phyloP scores from a whole-genome alignment of 257 asterid species.

The Petunia secreta region DNA sequence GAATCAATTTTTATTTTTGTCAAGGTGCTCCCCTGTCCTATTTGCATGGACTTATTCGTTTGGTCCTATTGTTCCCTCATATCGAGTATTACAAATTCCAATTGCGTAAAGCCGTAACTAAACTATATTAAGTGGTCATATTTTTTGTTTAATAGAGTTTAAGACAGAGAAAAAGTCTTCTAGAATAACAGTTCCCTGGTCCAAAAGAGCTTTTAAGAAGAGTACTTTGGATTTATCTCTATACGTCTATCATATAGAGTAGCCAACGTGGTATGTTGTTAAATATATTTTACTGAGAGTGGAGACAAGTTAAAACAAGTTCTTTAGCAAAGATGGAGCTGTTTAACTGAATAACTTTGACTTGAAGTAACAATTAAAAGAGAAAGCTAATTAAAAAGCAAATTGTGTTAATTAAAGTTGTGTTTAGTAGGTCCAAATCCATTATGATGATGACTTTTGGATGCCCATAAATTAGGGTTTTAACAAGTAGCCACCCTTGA shows the following conservation, averaged over 20 bases:
- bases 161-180: background rate
- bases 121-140: background rate
- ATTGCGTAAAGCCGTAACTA: background rate
- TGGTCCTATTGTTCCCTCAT: background rate
- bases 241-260: background rate
- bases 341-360: slow-evolving; percentile 58
- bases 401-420: slow-evolving; percentile 43
- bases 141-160: background rate
- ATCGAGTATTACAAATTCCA: background rate
- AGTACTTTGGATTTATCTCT: background rate
- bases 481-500: background rate
- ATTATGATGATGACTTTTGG: slow-evolving; percentile 36
- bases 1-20: background rate
- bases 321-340: slow-evolving; percentile 27
- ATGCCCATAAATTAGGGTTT: slow-evolving; percentile 37
- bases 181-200: background rate
- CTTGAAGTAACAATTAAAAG: slow-evolving; percentile 40
- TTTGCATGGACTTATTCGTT: background rate
- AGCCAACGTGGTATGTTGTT: slow-evolving; percentile 26
- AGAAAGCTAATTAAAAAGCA: slow-evolving; percentile 39
- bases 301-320: background rate
- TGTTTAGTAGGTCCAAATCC: slow-evolving; percentile 41
- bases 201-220: background rate
- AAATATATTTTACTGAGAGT: background rate
- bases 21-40: background rate